Base-by-base conservation (phyloP, 1,139 yeast genomes). In the Suzukiozyma palmioleophila region DNA sequence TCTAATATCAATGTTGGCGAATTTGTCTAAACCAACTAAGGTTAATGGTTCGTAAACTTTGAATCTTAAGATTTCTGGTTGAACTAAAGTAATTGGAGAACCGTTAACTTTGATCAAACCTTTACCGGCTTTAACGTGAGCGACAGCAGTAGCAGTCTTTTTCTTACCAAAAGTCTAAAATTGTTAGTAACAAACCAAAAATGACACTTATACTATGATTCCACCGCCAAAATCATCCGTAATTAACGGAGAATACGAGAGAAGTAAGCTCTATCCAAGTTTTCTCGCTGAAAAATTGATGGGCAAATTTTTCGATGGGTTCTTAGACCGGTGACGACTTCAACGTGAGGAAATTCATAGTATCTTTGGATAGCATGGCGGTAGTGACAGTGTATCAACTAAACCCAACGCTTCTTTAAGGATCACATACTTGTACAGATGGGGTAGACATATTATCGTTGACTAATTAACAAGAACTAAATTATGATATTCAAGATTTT, bases 101-200 rank as follows among this genome's bases (percentile, higher is more conserved):
- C 98, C 98, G 82, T 92, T 92, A 63, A 92, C 95, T 83, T 92
- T 92, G 79, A 92, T 84, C 73, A 92, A 86, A 78, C 98, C 97
- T 79, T 86, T 87, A 77, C 98, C 97, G 78, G 94, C 92, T 81
- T 89, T 90, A 66, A 92, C 96, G 78, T 88, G 96, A 75, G 98
- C 98, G 70, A 92, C 98, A 70, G 98, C 98, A 66, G 98, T 92
- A 67, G 98, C 98, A 71, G 96, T 86, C 84, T 87, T 92, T 92
- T 92, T 92, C 83, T 92, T 92, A 79, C 98, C 98, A 79, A 92
- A 92, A 75, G 97, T 90, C 96, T 88, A 71, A 40, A 48, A 37
- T 42, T 45, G 71, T 66, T 67, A 65, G 74, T 66, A 66, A 40
- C 28, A 24, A 21, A 15, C 37, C 7, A 11, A 18, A 21, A 32